Evolutionary conservation across 2,329 filamentous ascomycete genomes (phyloP).

Genomic region (Lizonia empirigonia): DNA sequence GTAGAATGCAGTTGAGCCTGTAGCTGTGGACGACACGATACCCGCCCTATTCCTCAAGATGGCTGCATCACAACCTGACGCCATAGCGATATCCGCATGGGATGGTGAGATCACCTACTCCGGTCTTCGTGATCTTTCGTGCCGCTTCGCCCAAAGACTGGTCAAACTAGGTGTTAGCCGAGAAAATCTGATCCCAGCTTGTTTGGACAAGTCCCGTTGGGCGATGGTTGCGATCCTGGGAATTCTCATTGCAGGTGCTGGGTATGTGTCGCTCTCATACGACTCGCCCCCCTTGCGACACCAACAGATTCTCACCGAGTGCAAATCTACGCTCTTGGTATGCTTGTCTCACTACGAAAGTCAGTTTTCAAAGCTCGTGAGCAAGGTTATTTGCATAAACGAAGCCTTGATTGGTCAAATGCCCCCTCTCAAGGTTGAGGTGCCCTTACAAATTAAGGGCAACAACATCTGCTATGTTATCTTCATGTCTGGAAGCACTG

Average conservation of each 20-base stretch:
- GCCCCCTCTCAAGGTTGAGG: no score
- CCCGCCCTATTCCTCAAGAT: slow-evolving; percentile 12
- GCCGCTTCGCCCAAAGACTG: slow-evolving; percentile 17
- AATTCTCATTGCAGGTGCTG: no score
- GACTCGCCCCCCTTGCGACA: no score
- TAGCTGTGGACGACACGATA: slow-evolving; percentile 4
- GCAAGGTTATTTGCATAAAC: no score
- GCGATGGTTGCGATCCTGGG: slow-evolving; percentile 1
- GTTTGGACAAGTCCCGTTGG: slow-evolving; percentile 27
- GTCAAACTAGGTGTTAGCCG: not conserved
- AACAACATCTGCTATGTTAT: slow-evolving; percentile 25
- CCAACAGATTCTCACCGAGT: no score
- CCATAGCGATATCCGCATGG: slow-evolving; percentile 18
- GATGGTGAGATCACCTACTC: slow-evolving; percentile 22
- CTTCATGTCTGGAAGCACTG: slow-evolving; percentile 21
- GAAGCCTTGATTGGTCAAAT: no score
- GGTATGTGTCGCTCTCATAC: no score
- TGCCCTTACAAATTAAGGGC: no score
- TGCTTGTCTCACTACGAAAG: no score
- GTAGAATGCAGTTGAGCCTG: not conserved
- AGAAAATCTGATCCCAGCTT: slow-evolving; percentile 17
- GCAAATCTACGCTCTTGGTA: no score
- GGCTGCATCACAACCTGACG: slow-evolving; percentile 8
- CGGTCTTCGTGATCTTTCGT: slow-evolving; percentile 16
- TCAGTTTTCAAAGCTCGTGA: no score